Evolutionary conservation across 2,329 filamentous ascomycete genomes (phyloP).

Genomic region (Teratosphaeria epicoccoides): DNA sequence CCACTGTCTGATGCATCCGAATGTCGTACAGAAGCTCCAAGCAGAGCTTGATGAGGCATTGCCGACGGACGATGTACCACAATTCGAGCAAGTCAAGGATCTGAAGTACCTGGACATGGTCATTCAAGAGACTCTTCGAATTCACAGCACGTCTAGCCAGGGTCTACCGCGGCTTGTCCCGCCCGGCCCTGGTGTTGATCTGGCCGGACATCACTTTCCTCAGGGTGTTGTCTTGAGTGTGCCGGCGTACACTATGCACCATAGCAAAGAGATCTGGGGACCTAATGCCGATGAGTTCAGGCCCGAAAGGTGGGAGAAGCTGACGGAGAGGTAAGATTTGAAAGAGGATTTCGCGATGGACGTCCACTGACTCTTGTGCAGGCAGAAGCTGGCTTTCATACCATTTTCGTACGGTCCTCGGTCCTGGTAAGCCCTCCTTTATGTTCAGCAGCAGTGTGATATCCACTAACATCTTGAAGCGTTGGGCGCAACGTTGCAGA

Average conservation of each 20-base stretch:
- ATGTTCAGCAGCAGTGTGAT: too few species aligned
- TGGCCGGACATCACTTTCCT: conserved; percentile 60
- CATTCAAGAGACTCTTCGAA: conserved; percentile 74
- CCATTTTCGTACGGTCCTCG: conserved; percentile 34
- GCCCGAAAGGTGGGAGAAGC: conserved; percentile 32
- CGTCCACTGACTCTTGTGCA: conserved; percentile 5
- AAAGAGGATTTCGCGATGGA: neutral
- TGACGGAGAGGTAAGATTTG: conserved; percentile 20
- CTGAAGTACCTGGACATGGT: conserved; percentile 65
- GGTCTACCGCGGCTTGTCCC: conserved; percentile 72
- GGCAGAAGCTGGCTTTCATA: conserved; percentile 30
- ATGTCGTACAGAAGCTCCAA: conserved; percentile 61
- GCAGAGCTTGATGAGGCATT: conserved; percentile 64
- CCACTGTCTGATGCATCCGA: conserved; percentile 58
- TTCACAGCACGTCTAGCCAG: conserved; percentile 77
- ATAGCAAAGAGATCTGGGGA: conserved; percentile 32
- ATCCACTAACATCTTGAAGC: neutral
- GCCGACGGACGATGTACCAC: conserved; percentile 52
- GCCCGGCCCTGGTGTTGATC: conserved; percentile 49
- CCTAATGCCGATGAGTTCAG: conserved; percentile 30
- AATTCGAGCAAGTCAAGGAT: conserved; percentile 61
- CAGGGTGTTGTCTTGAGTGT: conserved; percentile 30
- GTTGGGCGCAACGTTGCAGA: conserved; percentile 34
- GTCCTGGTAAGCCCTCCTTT: conserved; percentile 20
- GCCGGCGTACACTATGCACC: conserved; percentile 33